Evolutionary conservation across 192 early-diverging fungal species (phyloP), one percentile per base, ranked within the genome.

Genomic region (Backusella morwellensis): DNA sequence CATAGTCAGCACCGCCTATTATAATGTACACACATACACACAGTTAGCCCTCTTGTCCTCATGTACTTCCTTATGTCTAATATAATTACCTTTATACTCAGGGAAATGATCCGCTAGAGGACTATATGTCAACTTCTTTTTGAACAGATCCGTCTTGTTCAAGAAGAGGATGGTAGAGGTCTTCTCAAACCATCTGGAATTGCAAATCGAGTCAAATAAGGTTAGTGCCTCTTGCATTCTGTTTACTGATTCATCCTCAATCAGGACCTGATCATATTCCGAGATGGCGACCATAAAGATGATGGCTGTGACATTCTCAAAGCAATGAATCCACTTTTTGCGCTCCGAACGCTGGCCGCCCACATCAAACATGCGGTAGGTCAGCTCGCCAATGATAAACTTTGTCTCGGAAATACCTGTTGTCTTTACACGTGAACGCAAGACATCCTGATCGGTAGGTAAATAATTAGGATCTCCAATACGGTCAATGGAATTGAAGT

Each of bases 131-230:
- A 98, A 85, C 86, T 98, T 98, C 78, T 93, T 91, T 74, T 90
- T 92, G 89, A 98, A 97, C 29, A 96, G 86, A 88, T 98, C 97
- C 74, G 97, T 95, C 87, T 98, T 98, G 91, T 98, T 98, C 69
- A 98, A 86, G 90, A 98, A 98, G 63, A 98, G 85, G 78, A 98
- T 98, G 47, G 97, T 96, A 15, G 95, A 96, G 1, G 97, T 98
- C 78, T 95, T 94, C 35, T 94, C 93, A 72, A 98, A 98, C 97
- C 96, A 97, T 76, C 95, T 88, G 75, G 92, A 93, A 84, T 98
- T 98, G 86, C 97, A 98, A 80, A 98, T 97, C 4, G 96, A 96
- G 82, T 96, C 97, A 81, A 98, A 98, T 69, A 98, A 88, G 6
- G 95, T 96, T 77, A 98, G 85, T 11, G 96, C 95, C 86, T 98